Base-by-base conservation (phyloP, 257 asterid species). In the Ajuga chamaepitys region DNA sequence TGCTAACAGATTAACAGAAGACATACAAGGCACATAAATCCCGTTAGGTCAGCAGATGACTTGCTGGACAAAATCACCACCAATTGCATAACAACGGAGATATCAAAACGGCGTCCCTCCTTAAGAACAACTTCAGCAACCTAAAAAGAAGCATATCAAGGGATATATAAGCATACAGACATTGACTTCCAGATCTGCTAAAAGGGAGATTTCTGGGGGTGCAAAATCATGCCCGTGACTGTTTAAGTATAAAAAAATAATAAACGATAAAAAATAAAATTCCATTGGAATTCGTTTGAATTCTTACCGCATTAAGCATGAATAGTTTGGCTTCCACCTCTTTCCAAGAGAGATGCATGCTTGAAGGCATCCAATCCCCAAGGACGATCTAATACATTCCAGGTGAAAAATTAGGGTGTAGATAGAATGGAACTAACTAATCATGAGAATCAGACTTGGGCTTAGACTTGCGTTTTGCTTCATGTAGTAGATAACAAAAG, bases 291-390 rank as follows among this genome's bases (percentile, higher is more conserved):
- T 8, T 56, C 37, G 64, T 30, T 70, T 32, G 47, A 41, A 47
- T 70, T 81, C 95, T 74, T 66, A 88, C 97, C 83, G 82, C 93
- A 79, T 86, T 81, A 34, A 90, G 96, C 66, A 86, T 74, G 69
- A 84, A 86, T 67, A 90, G 62, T 74, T 83, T 90, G 24, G 95
- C 85, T 72, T 90, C 97, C 51, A 81, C 91, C 78, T 84, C 96
- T 80, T 79, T 84, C 95, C 95, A 88, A 44, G 87, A 79, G 75
- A 88, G 78, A 70, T 75, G 81, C 69, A 70, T 61, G 78, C 77
- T 63, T 44, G 86, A 58, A 67, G 83, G 80, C 35, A 72, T 69
- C 89, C 86, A 84, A 52, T 80, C 82, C 58, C 88, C 91, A 72
- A 42, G 66, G 74, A 90, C 79, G 68, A 88, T 74, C 97, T 88